Evolutionary conservation across 495 filamentous ascomycete species (phyloP).

Genomic region (Bathelium albidoporum): DNA sequence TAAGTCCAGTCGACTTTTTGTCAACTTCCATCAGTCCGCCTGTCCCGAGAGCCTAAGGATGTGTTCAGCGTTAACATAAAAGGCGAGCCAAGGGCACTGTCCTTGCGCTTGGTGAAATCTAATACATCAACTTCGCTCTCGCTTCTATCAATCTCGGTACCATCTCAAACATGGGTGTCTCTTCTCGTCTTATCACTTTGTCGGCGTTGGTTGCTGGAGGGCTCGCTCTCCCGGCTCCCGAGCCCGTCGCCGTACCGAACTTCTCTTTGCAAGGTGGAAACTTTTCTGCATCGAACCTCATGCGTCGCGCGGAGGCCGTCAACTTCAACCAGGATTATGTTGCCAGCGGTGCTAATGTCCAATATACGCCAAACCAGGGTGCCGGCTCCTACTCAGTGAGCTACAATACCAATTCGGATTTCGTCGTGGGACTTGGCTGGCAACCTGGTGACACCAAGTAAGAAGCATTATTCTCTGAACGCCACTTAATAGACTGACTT

Average conservation of each 20-base stretch:
- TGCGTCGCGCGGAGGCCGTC: slow-evolving; percentile 7
- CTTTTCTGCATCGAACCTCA: neutral
- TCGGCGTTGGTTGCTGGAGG: neutral
- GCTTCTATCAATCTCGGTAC: neutral
- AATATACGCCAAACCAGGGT: slow-evolving; percentile 8
- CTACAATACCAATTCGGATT: slow-evolving; percentile 13
- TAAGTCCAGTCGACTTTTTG: neutral
- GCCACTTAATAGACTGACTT: neutral
- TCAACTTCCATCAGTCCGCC: slow-evolving; percentile 1
- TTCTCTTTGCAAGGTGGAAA: neutral
- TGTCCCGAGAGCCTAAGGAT: neutral
- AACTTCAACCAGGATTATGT: slow-evolving; percentile 15
- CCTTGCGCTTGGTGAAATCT: neutral
- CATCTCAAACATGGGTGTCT: slow-evolving; percentile 1
- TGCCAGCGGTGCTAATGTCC: slow-evolving; percentile 11
- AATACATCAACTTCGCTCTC: neutral
- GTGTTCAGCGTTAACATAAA: neutral
- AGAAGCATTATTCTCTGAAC: neutral
- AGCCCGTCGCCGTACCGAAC: neutral
- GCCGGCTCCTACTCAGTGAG: slow-evolving; percentile 11
- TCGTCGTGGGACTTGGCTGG: slow-evolving; percentile 12
- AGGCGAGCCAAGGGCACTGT: neutral
- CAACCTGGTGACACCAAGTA: slow-evolving; percentile 2
- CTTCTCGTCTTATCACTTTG: neutral
- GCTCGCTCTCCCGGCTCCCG: neutral